Evolutionary conservation across 2,329 filamentous ascomycete species (phyloP), one percentile per base, ranked within the genome.

Genomic region (Colletotrichum sp.): DNA sequence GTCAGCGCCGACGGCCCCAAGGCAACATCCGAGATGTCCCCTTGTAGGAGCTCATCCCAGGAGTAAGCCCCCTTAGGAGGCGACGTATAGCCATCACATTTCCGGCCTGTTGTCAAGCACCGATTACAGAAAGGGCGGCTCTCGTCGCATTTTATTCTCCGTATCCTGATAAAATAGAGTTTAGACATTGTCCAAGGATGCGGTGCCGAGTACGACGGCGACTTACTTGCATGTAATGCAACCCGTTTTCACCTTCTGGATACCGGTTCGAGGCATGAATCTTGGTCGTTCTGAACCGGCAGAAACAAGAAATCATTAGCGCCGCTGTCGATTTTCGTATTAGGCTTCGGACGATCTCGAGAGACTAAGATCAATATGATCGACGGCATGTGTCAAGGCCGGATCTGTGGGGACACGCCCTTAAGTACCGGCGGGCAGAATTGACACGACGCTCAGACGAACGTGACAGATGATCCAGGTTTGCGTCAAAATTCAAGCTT

Each of bases 151-250:
- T 73, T 77, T 15, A 77, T 55, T 13, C 72, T 61, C 8, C 76
- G 69, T 16, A 64, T 64, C 18, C 72, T 75, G 8, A 34, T 24
- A 9, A 59, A 3, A 34, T 27, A 31, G 18, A 33, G 18, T 31
- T 27, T 57, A 57, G 21, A 31, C 3, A 16, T 16, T 16, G 12
- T 21, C 24, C 54, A 6, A 24, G 21, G 24, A 57, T 8, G 11
- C 34, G 27, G n/a, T 51, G 43, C 43, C n/a, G 33, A 18, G 18
- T 34, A 58, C 27, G 8, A 31, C 8, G 3, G 11, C 31, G 13
- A 76, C 74, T 51, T 59, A 75, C 73, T 75, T 77, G 76, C 76
- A 78, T 9, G 76, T 78, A 6, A 24, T 55, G 27, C 76, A 78
- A 6, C 76, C 76, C 5, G 68, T 76, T 55, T 66, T 76, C n/a